These are phyloP conservation scores for Pseudogymnoascus sp. DNA, from an alignment of 2,329 filamentous ascomycete species.

Conservation along the genomic window DNA sequence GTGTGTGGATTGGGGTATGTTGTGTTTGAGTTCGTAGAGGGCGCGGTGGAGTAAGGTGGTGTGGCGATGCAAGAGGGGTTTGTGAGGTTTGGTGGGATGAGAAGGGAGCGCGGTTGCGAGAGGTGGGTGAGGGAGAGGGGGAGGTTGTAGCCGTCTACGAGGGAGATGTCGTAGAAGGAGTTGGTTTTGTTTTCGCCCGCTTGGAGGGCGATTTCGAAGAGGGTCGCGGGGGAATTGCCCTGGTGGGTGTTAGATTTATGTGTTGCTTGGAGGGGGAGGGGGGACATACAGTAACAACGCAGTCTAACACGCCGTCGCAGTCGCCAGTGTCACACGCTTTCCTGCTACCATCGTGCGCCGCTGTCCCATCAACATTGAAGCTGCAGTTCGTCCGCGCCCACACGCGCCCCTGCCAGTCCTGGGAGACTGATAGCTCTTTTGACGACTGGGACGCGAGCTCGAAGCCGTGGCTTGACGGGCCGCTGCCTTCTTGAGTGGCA, in stretches of 20 bases:
- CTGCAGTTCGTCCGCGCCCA: constrained; percentile 82
- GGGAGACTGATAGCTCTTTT: constrained; percentile 54
- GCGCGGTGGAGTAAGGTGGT: constrained; percentile 39
- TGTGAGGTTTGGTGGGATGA: constrained; percentile 65
- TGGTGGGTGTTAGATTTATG: constrained; percentile 26
- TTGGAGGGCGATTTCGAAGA: constrained; percentile 72
- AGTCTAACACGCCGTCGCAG: constrained; percentile 62
- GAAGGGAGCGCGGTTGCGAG: constrained; percentile 49
- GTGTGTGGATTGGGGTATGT: constrained; percentile 58
- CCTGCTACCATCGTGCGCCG: constrained; percentile 38
- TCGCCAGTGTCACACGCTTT: constrained; percentile 66
- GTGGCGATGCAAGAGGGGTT: constrained; percentile 72
- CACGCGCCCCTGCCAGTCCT: constrained; percentile 71
- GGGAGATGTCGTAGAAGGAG: constrained; percentile 75
- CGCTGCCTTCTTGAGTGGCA: constrained; percentile 61
- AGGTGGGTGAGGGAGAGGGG: constrained; percentile 57
- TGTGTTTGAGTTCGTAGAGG: constrained; percentile 54
- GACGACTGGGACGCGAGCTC: constrained; percentile 50
- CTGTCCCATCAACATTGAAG: constrained; percentile 56
- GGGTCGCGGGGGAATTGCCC: constrained; percentile 65
- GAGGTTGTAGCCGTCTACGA: constrained; percentile 79
- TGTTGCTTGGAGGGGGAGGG: neutral
- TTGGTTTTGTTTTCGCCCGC: constrained; percentile 52
- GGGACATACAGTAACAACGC: constrained; percentile 54
- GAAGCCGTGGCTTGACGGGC: constrained; percentile 61